Base-by-base conservation (phyloP, 2,329 filamentous ascomycete genomes). In the Cladosporium sp. region DNA sequence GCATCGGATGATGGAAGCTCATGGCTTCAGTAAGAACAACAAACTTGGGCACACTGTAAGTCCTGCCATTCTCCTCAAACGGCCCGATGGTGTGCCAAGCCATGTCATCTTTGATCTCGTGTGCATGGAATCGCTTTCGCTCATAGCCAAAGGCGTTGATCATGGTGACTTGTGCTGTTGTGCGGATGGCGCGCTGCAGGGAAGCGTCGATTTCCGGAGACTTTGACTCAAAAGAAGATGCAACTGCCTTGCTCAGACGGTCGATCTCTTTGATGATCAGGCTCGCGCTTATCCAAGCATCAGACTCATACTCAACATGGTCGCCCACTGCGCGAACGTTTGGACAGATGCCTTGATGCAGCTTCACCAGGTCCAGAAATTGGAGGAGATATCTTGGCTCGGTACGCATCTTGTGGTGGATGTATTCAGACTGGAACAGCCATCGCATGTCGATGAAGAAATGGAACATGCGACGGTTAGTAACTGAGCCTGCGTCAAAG, bases 261-360 rank as follows among this genome's bases (percentile, higher is more conserved):
- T 98, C 98, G 76, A 99, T 94, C 76, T 99, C 94, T 59, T 94
- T 87, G 58, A 95, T 97, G 65, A 99, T 91, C 59, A 98, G 84
- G 7, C 93, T 97, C 3, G 95, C 94, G 65, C 92, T 96, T 62
- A 99, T 98, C 95, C 95, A 99, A 23, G 92, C 91, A 79, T 99
- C 96, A 1, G 93, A 96, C 78, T 99, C 95, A 75, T 98, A 99
- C 77, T 99, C 96, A 34, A 99, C 91, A 76, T 99, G 95, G 74
- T 98, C 95, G 18, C 93, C 93, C 25, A 97, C 87, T 2, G 94
- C 95, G 67, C 96, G 87, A 54, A 93, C 84, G 73, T 98, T 99
- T 1, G 95, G 95, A 72, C 94, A 97, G 64, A 99, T 97, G 30
- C 95, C 94, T 79, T 99, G 96, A 70, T 97, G 93, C 54, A 99